Conservation (phyloP, 768 basidiomycete genomes). For the Mrakia frigida region DNA sequence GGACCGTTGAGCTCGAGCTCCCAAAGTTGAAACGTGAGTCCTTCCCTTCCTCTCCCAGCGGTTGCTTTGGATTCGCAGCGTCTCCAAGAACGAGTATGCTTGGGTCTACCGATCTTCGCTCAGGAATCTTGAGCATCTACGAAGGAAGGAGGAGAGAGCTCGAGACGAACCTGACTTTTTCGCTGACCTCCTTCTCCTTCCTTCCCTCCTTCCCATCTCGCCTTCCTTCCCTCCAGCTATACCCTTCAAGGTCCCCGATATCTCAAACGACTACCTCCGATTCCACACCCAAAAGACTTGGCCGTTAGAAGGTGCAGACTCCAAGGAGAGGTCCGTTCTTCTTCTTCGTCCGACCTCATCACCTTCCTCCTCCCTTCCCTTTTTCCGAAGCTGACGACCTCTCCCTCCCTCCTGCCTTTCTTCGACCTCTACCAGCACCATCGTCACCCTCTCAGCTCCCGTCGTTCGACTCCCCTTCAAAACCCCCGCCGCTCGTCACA, state of each 20-base stretch:
- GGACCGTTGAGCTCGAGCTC: constrained; percentile 33
- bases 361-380: background rate
- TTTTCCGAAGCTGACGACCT: background rate
- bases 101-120: too few relatives aligned
- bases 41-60: background rate
- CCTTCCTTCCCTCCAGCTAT: constrained; percentile 14
- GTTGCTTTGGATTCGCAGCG: too few relatives aligned
- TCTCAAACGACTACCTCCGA: constrained; percentile 24
- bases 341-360: background rate
- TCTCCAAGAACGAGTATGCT: too few relatives aligned
- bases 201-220: background rate
- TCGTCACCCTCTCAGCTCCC: constrained; percentile 57
- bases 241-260: constrained; percentile 24
- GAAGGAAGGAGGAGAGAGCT: background rate
- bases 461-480: constrained; percentile 67
- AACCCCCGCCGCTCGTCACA: constrained; percentile 63
- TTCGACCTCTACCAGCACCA: background rate
- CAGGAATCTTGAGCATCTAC: too few relatives aligned
- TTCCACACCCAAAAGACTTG: constrained; percentile 32
- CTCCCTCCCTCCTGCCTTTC: background rate
- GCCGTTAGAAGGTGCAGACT: constrained; percentile 19
- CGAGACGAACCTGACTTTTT: background rate
- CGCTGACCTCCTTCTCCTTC: background rate
- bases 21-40: constrained; percentile 32
- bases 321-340: constrained; percentile 24